phyloP scores from a whole-genome alignment of 768 basidiomycete genomes.

The Kwoniella europaea region DNA sequence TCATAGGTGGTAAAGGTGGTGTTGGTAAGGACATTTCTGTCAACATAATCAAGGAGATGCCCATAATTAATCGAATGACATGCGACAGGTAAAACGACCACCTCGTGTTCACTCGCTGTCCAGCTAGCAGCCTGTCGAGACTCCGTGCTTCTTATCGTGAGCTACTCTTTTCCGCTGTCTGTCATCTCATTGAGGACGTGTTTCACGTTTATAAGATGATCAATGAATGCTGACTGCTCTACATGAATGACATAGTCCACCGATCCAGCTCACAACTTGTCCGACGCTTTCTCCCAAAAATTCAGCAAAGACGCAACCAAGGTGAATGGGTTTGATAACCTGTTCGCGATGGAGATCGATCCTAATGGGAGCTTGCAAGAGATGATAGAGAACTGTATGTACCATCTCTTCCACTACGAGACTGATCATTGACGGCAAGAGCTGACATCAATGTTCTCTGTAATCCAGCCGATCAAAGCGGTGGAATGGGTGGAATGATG shows the following conservation, averaged over 20 bases:
- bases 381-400: conserved; percentile 94
- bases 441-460: neutral
- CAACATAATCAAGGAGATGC: neutral
- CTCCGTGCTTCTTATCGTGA: conserved; percentile 94
- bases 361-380: conserved; percentile 97
- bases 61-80: neutral
- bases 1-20: conserved; percentile 93
- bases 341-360: conserved; percentile 99
- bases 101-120: conserved; percentile 96
- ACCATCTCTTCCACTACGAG: neutral
- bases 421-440: neutral
- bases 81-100: conserved; percentile 88
- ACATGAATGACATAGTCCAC: conserved; percentile 70
- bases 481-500: conserved; percentile 99
- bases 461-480: conserved; percentile 52
- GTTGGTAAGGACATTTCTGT: conserved; percentile 69
- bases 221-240: neutral
- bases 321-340: conserved; percentile 95
- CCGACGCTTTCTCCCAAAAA: conserved; percentile 96
- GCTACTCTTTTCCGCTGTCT: conserved; percentile 52
- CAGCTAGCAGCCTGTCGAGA: conserved; percentile 87
- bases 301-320: conserved; percentile 98
- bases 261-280: conserved; percentile 99
- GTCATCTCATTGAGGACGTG: too few species aligned
- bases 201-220: conserved; percentile 2